These are phyloP conservation scores for Cichorium intybus DNA, from an alignment of 140 eudicot genomes.

Conservation along the genomic window DNA sequence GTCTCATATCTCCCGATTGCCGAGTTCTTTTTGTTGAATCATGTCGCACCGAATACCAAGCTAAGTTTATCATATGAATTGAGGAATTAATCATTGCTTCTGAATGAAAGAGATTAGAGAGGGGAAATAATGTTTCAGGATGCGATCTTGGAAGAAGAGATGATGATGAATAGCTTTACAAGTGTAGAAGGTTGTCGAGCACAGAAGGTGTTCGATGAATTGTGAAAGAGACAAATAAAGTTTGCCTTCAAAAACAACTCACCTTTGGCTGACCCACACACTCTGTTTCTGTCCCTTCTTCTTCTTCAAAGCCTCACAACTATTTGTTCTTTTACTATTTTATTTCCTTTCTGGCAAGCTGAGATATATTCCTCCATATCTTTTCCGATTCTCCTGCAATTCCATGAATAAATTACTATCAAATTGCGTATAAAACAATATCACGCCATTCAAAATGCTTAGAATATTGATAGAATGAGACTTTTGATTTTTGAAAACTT, in stretches of 20 bases:
- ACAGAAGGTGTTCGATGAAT: constrained; percentile 6
- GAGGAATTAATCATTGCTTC: background rate
- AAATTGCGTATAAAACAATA: background rate
- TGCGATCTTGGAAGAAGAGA: background rate
- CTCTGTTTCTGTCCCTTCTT: constrained; percentile 27
- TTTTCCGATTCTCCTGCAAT: constrained; percentile 6
- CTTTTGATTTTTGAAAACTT: background rate
- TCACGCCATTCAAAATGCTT: background rate
- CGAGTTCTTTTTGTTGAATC: constrained; percentile 1
- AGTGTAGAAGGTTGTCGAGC: constrained; percentile 6
- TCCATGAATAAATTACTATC: constrained; percentile 1
- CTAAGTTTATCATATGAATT: background rate
- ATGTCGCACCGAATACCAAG: background rate
- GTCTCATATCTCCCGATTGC: constrained; percentile 3
- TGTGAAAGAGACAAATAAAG: constrained; percentile 22
- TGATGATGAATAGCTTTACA: constrained; percentile 13
- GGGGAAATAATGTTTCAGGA: background rate
- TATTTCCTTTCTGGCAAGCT: background rate
- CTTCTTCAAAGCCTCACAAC: background rate
- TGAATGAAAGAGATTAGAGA: background rate
- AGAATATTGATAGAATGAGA: constrained; percentile 9
- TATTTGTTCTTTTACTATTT: background rate
- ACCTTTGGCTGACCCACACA: constrained; percentile 18
- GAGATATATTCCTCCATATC: constrained; percentile 8
- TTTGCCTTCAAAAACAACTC: constrained; percentile 23